Evolutionary conservation across 306 rosid genomes (phyloP), one percentile per base, ranked within the genome.

Genomic region (Purshia tridentata): DNA sequence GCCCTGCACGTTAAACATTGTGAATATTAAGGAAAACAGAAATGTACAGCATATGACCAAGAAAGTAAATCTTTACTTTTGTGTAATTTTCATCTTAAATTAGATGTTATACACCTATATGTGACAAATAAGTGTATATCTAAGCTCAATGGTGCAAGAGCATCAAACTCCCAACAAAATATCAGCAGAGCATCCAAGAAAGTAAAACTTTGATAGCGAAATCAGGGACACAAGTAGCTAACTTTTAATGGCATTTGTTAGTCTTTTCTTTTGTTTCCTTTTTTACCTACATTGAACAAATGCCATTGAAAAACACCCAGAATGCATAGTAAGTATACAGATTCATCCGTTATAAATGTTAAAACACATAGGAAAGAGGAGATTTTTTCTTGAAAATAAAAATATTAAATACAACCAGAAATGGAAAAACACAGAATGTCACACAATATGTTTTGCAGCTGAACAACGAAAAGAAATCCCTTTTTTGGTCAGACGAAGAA

Each of bases 1-100:
- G 74, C 92, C 92, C 97, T 92, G 89, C 82, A 77, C 11, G 68
- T 78, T 75, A 58, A 52, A 20, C 47, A 47, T 60, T 9, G 71
- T 18, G 57, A 46, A 48, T 13, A 40, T 6, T 1, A 37, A 56
- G 39, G 20, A 2, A 19, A 55, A 59, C 13, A 8, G n/a, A 14
- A 49, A 9, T 37, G 22, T n/a, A 54, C 40, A 19, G 65, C 18
- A 29, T 5, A 56, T 50, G 58, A 8, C 55, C 4, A 29, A 10
- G 37, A 44, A 20, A 45, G 15, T 3, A 15, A 7, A 10, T 50
- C 54, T 22, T n/a, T 8, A 4, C 39, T 4, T 65, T 10, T 45
- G 15, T 42, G 39, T 45, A 44, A 45, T 41, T 4, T 23, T 6
- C 9, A 18, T 18, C 47, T 8, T 8, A 44, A 53, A n/a, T 18